Base-by-base conservation (phyloP, 208 protist species). In the Blastocrithidia nonstop region DNA sequence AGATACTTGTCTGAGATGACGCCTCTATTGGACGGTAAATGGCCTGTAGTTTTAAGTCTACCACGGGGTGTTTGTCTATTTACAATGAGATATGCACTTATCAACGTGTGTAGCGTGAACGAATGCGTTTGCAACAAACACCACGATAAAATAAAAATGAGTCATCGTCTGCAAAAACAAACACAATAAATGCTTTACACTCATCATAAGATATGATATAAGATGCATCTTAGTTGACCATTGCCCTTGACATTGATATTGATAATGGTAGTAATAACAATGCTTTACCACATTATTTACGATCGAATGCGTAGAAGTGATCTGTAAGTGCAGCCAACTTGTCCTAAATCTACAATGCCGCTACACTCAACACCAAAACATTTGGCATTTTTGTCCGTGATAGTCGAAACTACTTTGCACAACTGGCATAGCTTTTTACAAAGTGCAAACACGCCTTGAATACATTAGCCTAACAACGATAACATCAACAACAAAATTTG, bases 1-100 rank as follows among this genome's bases (percentile, higher is more conserved):
- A 60, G 8, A 83, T 82, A 32, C 41, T 89, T 2, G 54, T 77
- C 33, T 89, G 80, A 76, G 62, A 54, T 26, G 80, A 89, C 45
- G 63, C 68, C 19, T 26, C 62, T 28, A 46, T 89, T 16, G 62
- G 66, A 24, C 59, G 69, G 26, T 58, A 71, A 13, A 66, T 89
- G 45, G 74, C 80, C n/a, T 72, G 57, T 43, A 78, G 72, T 50
- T 89, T 89, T 47, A 71, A 74, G 51, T 62, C 37, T 23, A 63
- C 56, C 24, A 73, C 76, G 23, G 80, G 72, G 15, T 89, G 80
- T 45, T 57, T 66, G 11, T 25, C 43, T 9, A 73, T 85, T 22
- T 49, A 66, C 7, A 21, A 29, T 0, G 54, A 68, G 9, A 85
- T 89, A 22, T 24, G 36, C 2, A 53, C 44, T 6, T 82, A 68